phyloP scores from a whole-genome alignment of 2,329 filamentous ascomycete species.

The Phaeosphaeria sp. region DNA sequence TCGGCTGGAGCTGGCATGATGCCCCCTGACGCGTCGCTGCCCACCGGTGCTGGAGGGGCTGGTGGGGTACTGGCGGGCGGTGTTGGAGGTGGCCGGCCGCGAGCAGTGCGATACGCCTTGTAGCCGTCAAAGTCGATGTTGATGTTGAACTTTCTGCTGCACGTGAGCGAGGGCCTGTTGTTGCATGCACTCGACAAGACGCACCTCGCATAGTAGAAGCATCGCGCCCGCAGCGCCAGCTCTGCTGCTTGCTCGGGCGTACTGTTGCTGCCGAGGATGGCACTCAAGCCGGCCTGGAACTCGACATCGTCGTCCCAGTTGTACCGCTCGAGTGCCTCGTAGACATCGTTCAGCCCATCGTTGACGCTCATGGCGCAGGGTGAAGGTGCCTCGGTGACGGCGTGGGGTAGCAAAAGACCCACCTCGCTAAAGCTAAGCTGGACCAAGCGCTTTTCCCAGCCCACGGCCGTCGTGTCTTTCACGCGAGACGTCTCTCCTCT shows the following conservation, averaged over 20 bases:
- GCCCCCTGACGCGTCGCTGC: constrained; percentile 20
- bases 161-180: background rate
- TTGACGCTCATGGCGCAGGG: constrained; percentile 30
- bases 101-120: constrained; percentile 64
- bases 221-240: constrained; percentile 58
- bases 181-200: background rate
- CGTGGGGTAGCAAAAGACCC: constrained; percentile 21
- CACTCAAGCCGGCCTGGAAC: constrained; percentile 71
- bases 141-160: constrained; percentile 49
- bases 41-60: constrained; percentile 10
- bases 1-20: constrained; percentile 32
- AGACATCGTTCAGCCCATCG: constrained; percentile 50
- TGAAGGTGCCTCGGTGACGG: constrained; percentile 15
- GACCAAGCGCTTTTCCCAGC: constrained; percentile 22
- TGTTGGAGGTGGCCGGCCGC: constrained; percentile 26
- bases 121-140: constrained; percentile 72
- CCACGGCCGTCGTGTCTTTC: constrained; percentile 17
- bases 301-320: constrained; percentile 71
- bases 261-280: constrained; percentile 67
- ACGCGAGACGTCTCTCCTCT: constrained; percentile 12
- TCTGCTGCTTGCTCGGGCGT: constrained; percentile 34
- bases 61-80: constrained; percentile 27
- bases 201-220: constrained; percentile 69
- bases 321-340: constrained; percentile 69
- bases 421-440: constrained; percentile 19